Evolutionary conservation across 2,329 filamentous ascomycete genomes (phyloP).

Genomic region (Fusarium falciforme): DNA sequence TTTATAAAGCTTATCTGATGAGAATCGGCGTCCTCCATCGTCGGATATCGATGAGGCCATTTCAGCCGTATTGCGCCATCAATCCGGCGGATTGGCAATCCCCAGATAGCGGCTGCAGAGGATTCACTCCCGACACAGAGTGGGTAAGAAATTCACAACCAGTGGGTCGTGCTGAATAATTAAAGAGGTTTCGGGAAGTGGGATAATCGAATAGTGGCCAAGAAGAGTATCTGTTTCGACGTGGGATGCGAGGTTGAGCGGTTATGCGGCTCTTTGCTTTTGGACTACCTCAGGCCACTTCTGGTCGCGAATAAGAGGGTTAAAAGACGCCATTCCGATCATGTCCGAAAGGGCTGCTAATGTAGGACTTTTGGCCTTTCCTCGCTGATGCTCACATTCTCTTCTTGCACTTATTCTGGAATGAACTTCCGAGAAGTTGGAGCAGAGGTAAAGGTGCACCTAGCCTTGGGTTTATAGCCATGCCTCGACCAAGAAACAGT

Average conservation of each 20-base stretch:
- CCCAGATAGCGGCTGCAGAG: conserved; percentile 6
- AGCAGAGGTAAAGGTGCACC: neutral
- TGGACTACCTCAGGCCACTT: neutral
- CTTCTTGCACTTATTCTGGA: neutral
- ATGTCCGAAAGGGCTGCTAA: neutral
- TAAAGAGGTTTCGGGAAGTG: neutral
- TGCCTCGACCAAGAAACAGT: neutral
- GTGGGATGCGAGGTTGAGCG: neutral
- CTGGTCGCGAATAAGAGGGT: neutral
- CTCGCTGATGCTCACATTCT: neutral
- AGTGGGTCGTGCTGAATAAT: conserved; percentile 36
- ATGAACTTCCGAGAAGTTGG: neutral
- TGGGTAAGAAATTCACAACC: neutral
- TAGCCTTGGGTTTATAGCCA: no score
- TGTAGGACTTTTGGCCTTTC: neutral
- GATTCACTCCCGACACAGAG: conserved; percentile 1
- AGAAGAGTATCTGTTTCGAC: neutral
- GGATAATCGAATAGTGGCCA: neutral
- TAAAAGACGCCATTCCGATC: neutral
- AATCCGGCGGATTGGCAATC: conserved; percentile 29
- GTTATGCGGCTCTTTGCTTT: neutral
- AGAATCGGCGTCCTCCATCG: neutral
- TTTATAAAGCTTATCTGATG: neutral
- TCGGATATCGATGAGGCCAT: conserved; percentile 25
- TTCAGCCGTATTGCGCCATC: conserved; percentile 39